These are phyloP conservation scores for Nidularia sp. DNA, from an alignment of 768 basidiomycete genomes.

Conservation along the genomic window DNA sequence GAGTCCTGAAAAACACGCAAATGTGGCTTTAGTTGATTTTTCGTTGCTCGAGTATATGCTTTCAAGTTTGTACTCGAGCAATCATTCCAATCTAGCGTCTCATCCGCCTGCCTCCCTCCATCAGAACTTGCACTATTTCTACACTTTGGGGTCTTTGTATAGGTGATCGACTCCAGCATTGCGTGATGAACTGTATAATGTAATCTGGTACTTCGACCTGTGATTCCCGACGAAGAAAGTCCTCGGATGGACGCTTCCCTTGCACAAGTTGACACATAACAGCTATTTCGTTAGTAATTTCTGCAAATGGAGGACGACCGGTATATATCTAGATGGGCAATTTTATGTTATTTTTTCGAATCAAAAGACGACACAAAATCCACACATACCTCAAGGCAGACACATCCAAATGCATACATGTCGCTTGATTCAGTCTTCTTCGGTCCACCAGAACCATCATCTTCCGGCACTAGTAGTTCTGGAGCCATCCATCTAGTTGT, in stretches of 20 bases:
- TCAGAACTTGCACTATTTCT: no score
- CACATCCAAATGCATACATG: slow-evolving; percentile 22
- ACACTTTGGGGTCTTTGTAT: no score
- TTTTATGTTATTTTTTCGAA: neutral
- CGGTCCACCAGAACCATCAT: slow-evolving; percentile 8
- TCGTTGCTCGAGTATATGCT: no score
- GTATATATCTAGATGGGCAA: slow-evolving; percentile 8
- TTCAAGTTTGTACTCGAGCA: no score
- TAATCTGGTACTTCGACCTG: no score
- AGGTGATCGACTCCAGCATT: no score
- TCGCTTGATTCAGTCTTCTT: slow-evolving; percentile 14
- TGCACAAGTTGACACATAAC: neutral
- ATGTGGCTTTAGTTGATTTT: no score
- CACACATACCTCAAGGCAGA: slow-evolving; percentile 15
- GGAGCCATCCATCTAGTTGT: slow-evolving; percentile 24
- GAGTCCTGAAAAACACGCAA: no score
- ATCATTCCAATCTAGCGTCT: no score
- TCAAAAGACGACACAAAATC: neutral
- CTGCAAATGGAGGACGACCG: slow-evolving; percentile 11
- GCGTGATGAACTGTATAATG: no score
- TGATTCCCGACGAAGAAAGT: neutral
- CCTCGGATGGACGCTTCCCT: neutral
- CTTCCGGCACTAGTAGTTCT: slow-evolving; percentile 16
- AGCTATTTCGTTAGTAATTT: neutral
- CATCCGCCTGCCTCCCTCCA: no score